Conservation (phyloP, 306 rosid genomes). For the Vigna mungo region DNA sequence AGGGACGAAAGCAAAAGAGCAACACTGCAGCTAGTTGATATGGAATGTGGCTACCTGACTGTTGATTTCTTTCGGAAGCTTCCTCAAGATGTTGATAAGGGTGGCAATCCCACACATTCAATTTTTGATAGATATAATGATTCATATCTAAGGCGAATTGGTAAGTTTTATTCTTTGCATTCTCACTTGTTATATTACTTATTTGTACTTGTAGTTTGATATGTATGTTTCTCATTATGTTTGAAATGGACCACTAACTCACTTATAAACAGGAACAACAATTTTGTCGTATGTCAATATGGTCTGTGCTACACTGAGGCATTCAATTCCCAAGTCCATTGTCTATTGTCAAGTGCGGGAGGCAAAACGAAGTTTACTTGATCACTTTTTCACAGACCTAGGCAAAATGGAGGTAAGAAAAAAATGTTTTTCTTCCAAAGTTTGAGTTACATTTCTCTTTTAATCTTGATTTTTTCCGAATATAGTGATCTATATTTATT, state of each 20-base stretch:
- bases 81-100: conserved; percentile 96
- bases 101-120: conserved; percentile 96
- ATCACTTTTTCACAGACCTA: conserved; percentile 81
- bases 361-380: conserved; percentile 89
- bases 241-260: conserved; percentile 14
- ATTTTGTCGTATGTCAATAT: conserved; percentile 89
- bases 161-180: conserved; percentile 46
- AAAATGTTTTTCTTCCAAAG: background rate
- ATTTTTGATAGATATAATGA: conserved; percentile 94
- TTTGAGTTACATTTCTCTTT: background rate
- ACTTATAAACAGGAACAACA: conserved; percentile 67
- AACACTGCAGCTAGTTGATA: conserved; percentile 83
- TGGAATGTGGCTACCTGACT: conserved; percentile 89
- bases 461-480: background rate
- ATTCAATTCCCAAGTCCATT: conserved; percentile 88
- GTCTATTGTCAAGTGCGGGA: conserved; percentile 97
- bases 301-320: conserved; percentile 82
- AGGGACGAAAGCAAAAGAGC: conserved; percentile 95
- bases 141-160: conserved; percentile 85
- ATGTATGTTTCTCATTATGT: background rate
- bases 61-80: conserved; percentile 96
- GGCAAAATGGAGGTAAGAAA: conserved; percentile 85
- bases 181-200: conserved; percentile 26
- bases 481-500: background rate
- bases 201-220: conserved; percentile 34